Conservation (phyloP, 176 grass and related monocot genomes). For the Aechmea fasciata region DNA sequence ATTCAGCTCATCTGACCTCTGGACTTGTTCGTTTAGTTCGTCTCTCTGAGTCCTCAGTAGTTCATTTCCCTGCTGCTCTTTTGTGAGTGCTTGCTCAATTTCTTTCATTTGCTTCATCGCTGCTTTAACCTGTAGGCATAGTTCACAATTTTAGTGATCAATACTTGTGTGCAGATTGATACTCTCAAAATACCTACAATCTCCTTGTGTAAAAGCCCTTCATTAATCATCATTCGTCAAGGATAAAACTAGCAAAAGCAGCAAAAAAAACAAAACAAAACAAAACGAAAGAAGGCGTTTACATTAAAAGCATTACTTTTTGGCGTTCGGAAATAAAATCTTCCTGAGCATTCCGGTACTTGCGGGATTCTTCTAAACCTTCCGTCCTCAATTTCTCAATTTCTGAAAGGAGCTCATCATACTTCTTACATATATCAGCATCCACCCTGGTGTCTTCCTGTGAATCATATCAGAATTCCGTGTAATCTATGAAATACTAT, state of each 20-base stretch:
- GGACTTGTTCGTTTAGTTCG: slow-evolving; percentile 17
- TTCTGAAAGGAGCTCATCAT: slow-evolving; percentile 1
- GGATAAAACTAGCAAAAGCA: background rate
- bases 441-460: slow-evolving; percentile 23
- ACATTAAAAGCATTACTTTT: slow-evolving; percentile 29
- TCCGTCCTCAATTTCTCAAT: background rate
- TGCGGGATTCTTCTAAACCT: slow-evolving; percentile 26
- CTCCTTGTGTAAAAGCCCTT: background rate
- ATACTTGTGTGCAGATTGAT: slow-evolving; percentile 5
- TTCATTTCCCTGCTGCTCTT: slow-evolving; percentile 22
- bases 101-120: slow-evolving; percentile 32
- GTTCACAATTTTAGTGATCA: background rate
- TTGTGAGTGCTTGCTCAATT: slow-evolving; percentile 30
- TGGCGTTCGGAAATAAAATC: slow-evolving; percentile 14
- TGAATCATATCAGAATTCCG: slow-evolving; percentile 6
- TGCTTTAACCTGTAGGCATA: slow-evolving; percentile 31
- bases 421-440: slow-evolving; percentile 7
- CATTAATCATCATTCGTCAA: slow-evolving; percentile 5
- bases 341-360: slow-evolving; percentile 24
- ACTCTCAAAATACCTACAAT: background rate
- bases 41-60: slow-evolving; percentile 18
- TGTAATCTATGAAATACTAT: slow-evolving; percentile 1
- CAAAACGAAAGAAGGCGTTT: background rate
- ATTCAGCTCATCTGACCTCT: slow-evolving; percentile 29
- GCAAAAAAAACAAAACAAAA: background rate